These are phyloP conservation scores for Ceraceosorus guamensis DNA, from an alignment of 1,284 basidiomycete genomes.

Conservation along the genomic window DNA sequence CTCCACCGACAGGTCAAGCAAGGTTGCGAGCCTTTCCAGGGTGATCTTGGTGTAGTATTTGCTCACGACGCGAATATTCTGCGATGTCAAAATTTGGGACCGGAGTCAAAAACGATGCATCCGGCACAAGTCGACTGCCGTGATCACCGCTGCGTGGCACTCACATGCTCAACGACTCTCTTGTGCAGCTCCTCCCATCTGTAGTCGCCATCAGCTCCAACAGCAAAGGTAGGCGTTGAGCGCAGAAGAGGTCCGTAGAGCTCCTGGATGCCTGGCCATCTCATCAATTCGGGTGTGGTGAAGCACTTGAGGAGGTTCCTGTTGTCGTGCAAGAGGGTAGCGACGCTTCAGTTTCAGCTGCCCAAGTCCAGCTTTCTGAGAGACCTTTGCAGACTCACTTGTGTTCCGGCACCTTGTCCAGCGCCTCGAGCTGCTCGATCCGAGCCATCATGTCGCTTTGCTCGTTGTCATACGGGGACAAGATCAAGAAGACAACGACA, in stretches of 20 bases:
- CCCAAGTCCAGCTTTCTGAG: too few species aligned
- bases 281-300: slow-evolving; percentile 87
- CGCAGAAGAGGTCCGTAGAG: slow-evolving; percentile 80
- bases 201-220: slow-evolving; percentile 56
- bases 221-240: slow-evolving; percentile 70
- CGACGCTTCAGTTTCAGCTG: too few species aligned
- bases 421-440: slow-evolving; percentile 60
- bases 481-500: slow-evolving; percentile 87
- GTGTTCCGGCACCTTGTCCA: slow-evolving; percentile 74
- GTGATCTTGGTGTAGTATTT: slow-evolving; percentile 93
- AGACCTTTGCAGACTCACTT: slow-evolving; percentile 58
- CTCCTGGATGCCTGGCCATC: slow-evolving; percentile 91
- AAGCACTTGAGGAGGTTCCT: slow-evolving; percentile 96
- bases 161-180: slow-evolving; percentile 89
- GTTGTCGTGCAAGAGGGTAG: neutral
- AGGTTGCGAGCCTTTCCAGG: slow-evolving; percentile 68
- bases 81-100: too few species aligned
- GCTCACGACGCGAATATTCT: slow-evolving; percentile 94
- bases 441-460: slow-evolving; percentile 94
- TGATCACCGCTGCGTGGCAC: slow-evolving; percentile 51
- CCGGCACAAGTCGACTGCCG: slow-evolving; percentile 3
- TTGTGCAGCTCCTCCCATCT: slow-evolving; percentile 94
- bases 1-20: slow-evolving; percentile 75
- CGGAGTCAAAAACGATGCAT: too few species aligned
- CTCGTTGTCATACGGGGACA: slow-evolving; percentile 91